Conservation (phyloP, 768 basidiomycete species). For the Suillus bovinus region DNA sequence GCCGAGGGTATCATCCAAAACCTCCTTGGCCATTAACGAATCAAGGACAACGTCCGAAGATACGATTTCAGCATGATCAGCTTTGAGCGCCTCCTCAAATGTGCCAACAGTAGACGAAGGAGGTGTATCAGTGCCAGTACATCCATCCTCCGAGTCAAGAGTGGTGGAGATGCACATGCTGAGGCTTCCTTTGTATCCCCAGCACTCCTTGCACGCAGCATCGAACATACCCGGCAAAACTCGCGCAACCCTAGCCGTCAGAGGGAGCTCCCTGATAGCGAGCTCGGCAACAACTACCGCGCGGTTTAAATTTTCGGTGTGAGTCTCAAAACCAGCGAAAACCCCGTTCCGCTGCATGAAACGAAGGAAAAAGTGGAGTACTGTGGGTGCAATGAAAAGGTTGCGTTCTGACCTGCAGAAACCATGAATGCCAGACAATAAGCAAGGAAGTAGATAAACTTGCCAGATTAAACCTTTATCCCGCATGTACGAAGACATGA, state of each 20-base stretch:
- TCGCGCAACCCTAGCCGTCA: conserved; percentile 39
- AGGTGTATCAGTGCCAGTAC: not conserved
- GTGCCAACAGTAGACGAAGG: conserved; percentile 7
- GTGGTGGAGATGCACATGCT: conserved; percentile 22
- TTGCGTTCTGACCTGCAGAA: conserved; percentile 43
- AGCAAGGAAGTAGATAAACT: conserved; percentile 4
- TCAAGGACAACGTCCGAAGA: conserved; percentile 26
- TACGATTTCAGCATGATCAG: conserved; percentile 31
- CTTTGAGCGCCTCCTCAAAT: conserved; percentile 43
- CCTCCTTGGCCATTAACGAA: conserved; percentile 26
- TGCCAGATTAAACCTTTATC: conserved; percentile 70
- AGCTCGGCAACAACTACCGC: conserved; percentile 43
- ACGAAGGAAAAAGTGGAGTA: conserved; percentile 46
- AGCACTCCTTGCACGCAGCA: conserved; percentile 48
- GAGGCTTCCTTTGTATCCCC: conserved; percentile 43
- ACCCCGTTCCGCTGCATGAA: conserved; percentile 46
- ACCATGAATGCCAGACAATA: conserved; percentile 12
- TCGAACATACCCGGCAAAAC: conserved; percentile 47
- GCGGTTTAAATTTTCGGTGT: conserved; percentile 36
- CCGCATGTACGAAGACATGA: conserved; percentile 68
- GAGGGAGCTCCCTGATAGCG: conserved; percentile 43
- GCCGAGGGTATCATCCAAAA: conserved; percentile 34
- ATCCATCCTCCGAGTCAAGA: not conserved
- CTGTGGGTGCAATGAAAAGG: conserved; percentile 41
- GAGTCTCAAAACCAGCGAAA: conserved; percentile 33